phyloP scores from a whole-genome alignment of 1,284 basidiomycete genomes.

The Laetiporus sulphureus region DNA sequence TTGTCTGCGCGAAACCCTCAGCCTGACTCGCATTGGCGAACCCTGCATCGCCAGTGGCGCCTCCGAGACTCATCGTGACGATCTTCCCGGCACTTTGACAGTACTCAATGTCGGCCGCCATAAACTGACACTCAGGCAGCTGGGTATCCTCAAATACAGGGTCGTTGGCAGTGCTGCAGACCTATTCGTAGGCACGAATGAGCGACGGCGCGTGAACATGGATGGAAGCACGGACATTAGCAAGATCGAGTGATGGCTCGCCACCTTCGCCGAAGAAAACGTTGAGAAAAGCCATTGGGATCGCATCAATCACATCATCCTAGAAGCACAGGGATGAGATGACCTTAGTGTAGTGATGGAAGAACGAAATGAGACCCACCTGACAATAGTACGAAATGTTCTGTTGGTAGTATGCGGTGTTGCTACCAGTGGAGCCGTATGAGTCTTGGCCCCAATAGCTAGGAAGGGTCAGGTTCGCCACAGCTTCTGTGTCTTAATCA shows the following conservation, averaged over 20 bases:
- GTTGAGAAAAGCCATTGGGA: slow-evolving; percentile 56
- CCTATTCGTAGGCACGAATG: slow-evolving; percentile 26
- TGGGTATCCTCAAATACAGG: slow-evolving; percentile 46
- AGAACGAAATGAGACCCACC: slow-evolving; percentile 18
- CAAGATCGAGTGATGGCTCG: slow-evolving; percentile 52
- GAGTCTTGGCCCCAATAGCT: slow-evolving; percentile 47
- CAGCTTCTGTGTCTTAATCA: slow-evolving; percentile 2
- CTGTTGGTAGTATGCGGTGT: slow-evolving; percentile 43
- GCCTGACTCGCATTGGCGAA: slow-evolving; percentile 52
- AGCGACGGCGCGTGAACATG: background rate
- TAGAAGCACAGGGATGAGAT: slow-evolving; percentile 13
- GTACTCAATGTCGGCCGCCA: slow-evolving; percentile 47
- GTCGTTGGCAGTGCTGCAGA: slow-evolving; percentile 37
- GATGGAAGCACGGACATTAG: slow-evolving; percentile 38
- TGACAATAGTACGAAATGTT: slow-evolving; percentile 43
- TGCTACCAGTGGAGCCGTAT: slow-evolving; percentile 44
- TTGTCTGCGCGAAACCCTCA: slow-evolving; percentile 43
- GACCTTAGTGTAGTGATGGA: background rate
- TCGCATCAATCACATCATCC: slow-evolving; percentile 45
- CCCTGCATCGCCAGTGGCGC: slow-evolving; percentile 45
- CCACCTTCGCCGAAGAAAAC: slow-evolving; percentile 49
- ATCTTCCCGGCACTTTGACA: slow-evolving; percentile 63
- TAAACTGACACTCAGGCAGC: slow-evolving; percentile 48
- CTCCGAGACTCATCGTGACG: slow-evolving; percentile 58
- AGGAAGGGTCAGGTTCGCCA: background rate